phyloP scores from a whole-genome alignment of 2,329 filamentous ascomycete species.

The Ophiocordyceps camponoti-rufipedis region DNA sequence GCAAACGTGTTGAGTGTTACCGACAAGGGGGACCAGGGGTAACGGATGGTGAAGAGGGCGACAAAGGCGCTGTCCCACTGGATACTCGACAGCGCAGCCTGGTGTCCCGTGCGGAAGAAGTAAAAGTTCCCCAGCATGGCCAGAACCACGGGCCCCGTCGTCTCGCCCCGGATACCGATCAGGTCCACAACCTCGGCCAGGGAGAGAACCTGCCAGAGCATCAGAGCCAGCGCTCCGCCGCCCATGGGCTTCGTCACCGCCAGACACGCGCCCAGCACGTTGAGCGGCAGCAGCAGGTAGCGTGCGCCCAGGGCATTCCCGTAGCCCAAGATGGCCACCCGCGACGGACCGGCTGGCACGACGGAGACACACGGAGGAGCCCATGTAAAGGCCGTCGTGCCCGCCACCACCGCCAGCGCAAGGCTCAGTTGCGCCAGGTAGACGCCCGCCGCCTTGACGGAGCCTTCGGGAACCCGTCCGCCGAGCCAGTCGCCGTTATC shows the following conservation, averaged over 20 bases:
- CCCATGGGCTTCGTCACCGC: constrained; percentile 92
- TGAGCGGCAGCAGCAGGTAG: constrained; percentile 68
- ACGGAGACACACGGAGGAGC: constrained; percentile 72
- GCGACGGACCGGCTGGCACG: constrained; percentile 29
- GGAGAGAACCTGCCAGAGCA: constrained; percentile 78
- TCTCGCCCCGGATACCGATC: constrained; percentile 40
- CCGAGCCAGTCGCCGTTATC: constrained; percentile 72
- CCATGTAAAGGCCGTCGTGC: constrained; percentile 71
- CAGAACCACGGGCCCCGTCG: constrained; percentile 70
- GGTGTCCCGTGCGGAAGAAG: constrained; percentile 96
- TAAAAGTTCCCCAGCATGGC: constrained; percentile 83
- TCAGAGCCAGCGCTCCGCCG: constrained; percentile 60
- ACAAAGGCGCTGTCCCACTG: constrained; percentile 97
- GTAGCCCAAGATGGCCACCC: constrained; percentile 73
- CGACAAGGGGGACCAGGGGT: constrained; percentile 76
- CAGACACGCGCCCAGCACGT: constrained; percentile 53
- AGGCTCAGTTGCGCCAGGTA: constrained; percentile 67
- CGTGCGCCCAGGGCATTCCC: constrained; percentile 84
- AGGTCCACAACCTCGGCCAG: constrained; percentile 47
- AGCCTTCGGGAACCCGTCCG: constrained; percentile 29
- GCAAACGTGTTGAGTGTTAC: constrained; percentile 78
- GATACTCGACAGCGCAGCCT: constrained; percentile 70
- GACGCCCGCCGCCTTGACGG: constrained; percentile 56
- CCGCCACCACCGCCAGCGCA: constrained; percentile 64
- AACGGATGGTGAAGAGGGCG: constrained; percentile 61